These are phyloP conservation scores for Pseudogymnoascus sp. DNA, from an alignment of 2,329 filamentous ascomycete genomes.

Conservation along the genomic window DNA sequence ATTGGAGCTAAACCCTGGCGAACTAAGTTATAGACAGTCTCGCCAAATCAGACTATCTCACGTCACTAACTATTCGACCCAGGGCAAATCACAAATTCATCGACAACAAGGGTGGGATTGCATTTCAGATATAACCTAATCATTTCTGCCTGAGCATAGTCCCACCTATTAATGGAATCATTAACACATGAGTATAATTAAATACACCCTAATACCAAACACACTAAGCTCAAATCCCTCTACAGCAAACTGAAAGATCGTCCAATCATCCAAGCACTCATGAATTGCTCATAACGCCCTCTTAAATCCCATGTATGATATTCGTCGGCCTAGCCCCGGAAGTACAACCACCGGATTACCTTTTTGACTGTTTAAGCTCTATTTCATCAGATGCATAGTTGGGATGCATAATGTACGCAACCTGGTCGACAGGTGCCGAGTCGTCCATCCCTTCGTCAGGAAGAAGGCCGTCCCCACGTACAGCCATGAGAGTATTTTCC, in stretches of 20 bases:
- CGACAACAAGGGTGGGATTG: not conserved
- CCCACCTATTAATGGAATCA: not conserved
- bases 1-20: not conserved
- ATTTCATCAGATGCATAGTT: conserved; percentile 72
- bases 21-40: not conserved
- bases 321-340: not conserved
- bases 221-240: not conserved
- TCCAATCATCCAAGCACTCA: not conserved
- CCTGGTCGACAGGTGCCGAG: conserved; percentile 37
- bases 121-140: not conserved
- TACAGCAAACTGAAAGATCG: conserved; percentile 2
- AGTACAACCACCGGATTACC: not conserved
- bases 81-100: not conserved
- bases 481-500: conserved; percentile 82
- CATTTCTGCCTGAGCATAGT: not conserved
- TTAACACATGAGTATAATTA: not conserved
- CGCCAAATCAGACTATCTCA: conserved; percentile 1
- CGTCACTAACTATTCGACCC: not conserved
- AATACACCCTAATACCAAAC: not conserved
- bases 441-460: conserved; percentile 38
- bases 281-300: not conserved
- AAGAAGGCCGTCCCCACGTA: conserved; percentile 52
- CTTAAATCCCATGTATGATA: not conserved
- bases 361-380: conserved; percentile 10
- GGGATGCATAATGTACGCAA: conserved; percentile 85